Base-by-base conservation (phyloP, 306 rosid genomes). In the Amphicarpaea edgeworthii region DNA sequence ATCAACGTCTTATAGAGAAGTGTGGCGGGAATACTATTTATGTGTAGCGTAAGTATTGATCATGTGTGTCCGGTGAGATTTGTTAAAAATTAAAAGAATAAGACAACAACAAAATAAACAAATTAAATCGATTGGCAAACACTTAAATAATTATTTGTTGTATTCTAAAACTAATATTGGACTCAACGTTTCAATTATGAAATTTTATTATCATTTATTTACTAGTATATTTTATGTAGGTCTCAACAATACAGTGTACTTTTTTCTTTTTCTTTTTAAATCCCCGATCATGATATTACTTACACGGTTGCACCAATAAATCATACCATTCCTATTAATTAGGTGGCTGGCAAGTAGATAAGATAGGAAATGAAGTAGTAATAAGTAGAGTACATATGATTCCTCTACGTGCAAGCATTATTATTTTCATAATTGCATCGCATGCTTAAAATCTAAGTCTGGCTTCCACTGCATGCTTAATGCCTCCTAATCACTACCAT, bases 341-440 rank as follows among this genome's bases (percentile, higher is more conserved):
- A 32, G 65, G 53, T 38, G 40, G 15, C 11, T 45, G 34, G 53
- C 32, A 37, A n/a, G n/a, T n/a, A n/a, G n/a, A n/a, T n/a, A n/a
- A n/a, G 8, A n/a, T 8, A 15, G 37, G 24, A 75, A 75, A 70
- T 14, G 7, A 34, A 57, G 26, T 55, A 15, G 12, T 50, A 50
- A 49, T 50, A 50, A 50, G 63, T 57, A 23, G 65, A 59, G 28
- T 24, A 15, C 26, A 62, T 8, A 61, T 62, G 4, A 80, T 66
- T 65, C 32, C 3, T 11, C 28, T 68, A 58, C 80, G 80, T 74
- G 80, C 59, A 67, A 34, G 32, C 47, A 80, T 67, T 67, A 57
- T 73, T 57, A 53, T 30, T 73, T 43, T 45, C 55, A 65, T 72
- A 19, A 79, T 70, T 47, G 40, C 30, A 12, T 71, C 28, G 37